Conservation (phyloP, 169 alveolate genomes). For the Cryptosporidium sp. region DNA sequence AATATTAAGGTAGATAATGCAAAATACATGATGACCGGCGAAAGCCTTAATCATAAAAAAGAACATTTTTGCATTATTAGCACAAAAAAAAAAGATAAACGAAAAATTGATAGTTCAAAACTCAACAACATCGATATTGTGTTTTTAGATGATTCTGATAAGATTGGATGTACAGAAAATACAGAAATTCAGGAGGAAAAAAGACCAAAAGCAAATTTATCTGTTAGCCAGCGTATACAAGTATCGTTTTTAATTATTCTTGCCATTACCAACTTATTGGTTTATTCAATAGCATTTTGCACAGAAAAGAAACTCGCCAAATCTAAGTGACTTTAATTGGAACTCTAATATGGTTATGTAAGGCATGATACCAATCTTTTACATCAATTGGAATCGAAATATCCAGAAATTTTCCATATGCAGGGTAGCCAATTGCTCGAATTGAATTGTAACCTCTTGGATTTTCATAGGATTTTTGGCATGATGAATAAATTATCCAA, state of each 20-base stretch:
- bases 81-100: neutral
- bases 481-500: conserved; percentile 64
- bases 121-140: conserved; percentile 4
- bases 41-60: neutral
- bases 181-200: conserved; percentile 21
- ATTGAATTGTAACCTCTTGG: conserved; percentile 66
- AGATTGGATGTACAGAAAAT: conserved; percentile 3
- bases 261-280: conserved; percentile 12
- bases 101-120: neutral
- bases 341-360: conserved; percentile 43
- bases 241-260: conserved; percentile 22
- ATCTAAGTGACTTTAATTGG: conserved; percentile 24
- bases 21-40: neutral
- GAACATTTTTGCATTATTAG: neutral
- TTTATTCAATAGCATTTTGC: conserved; percentile 33
- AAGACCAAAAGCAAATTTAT: neutral
- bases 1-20: neutral
- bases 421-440: conserved; percentile 63
- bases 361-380: conserved; percentile 56
- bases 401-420: conserved; percentile 42
- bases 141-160: conserved; percentile 42
- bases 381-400: conserved; percentile 20
- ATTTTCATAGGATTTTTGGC: conserved; percentile 28
- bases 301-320: neutral
- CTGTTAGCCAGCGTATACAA: conserved; percentile 53